Evolutionary conservation across 805 yeast genomes (phyloP), one percentile per base, ranked within the genome.

Genomic region (Yarrowia sp.): DNA sequence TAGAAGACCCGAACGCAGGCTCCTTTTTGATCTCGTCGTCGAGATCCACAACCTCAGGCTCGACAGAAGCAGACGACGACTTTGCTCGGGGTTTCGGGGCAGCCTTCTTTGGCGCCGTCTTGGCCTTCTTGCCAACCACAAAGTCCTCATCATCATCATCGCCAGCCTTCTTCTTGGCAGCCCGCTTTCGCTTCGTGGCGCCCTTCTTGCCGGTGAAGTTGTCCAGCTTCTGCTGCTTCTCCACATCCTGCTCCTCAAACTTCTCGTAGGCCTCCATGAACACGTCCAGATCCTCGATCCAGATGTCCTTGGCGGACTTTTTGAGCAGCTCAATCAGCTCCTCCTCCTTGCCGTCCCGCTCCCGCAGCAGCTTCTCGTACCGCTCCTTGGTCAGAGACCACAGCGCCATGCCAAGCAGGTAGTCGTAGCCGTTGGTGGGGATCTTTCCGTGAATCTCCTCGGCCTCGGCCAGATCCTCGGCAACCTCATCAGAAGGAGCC

Each of bases 381-480:
- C 95, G 85, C 78, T 95, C 99, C 69, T 83, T 84, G 0, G 99
- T 94, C 75, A 95, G 85, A 44, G 97, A 89, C 95, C 97, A 92
- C 71, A 95, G 87, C 42, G 92, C 86, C 97, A 95, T 90, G 66
- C 95, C 96, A 66, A 95, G 82, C 70, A 95, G 82, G 73, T 95
- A 95, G 74, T 95, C 98, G 77, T 86, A 94, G 8, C 88, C 82
- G 10, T 92, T 85, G 64, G 83, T 82, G 15, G 85, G 79, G 30
- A 86, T 88, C 61, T 81, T 83, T 50, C 74, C 66, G 30, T 61
- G 66, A 12, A 61, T 47, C 36, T 56, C 70, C 42, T 65, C 72
- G n/a, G 70, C 72, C 33, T 64, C 70, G 34, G 74, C 82, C 19
- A 73, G 74, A 8, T 77, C 82, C 14, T 79, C 86, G 17, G 79